Evolutionary conservation across 2,329 filamentous ascomycete genomes (phyloP), one percentile per base, ranked within the genome.

Genomic region (Blastomyces gilchristii): DNA sequence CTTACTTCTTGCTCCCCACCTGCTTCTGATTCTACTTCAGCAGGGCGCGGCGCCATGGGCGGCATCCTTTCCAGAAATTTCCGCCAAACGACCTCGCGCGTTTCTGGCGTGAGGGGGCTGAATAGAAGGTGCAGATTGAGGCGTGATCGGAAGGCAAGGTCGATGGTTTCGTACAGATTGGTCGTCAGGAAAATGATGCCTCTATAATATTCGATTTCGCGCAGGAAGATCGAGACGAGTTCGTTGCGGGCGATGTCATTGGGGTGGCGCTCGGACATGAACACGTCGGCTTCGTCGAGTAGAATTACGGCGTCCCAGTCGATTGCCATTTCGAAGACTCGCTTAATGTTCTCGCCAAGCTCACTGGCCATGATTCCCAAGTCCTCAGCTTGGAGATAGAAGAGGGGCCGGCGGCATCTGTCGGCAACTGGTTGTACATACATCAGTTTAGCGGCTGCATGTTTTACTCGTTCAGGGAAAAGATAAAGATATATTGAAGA

Each of bases 81-180:
- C 52, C 71, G 69, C 80, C 80, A 82, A 37, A 81, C 72, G 2
- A 70, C 65, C 60, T 71, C 69, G 37, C 79, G 73, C 1, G 78
- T 76, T 12, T 76, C 73, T 2, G 69, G 66, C 3, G 68, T 67
- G 18, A 83, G 73, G 3, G 75, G 65, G 31, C 72, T 69, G 73
- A 81, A 82, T 34, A 79, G 71, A 7, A 82, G 71, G 66, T 81
- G 77, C 63, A 82, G 69, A 67, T 77, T 78, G 58, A 82, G 77
- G 22, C 79, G 74, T 62, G 78, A 80, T 58, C 76, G 74, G 69
- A 75, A 74, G 2, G 73, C 73, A 2, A 61, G 63, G 63, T 75
- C 72, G 61, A 75, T 74, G 49, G 67, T 70, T n/a, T 68, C 64
- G 45, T 68, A 68, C 25, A 72, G 70, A 57, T 74, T 74, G 6